Base-by-base conservation (phyloP, 331 rosid species). In the Malus hybrid region DNA sequence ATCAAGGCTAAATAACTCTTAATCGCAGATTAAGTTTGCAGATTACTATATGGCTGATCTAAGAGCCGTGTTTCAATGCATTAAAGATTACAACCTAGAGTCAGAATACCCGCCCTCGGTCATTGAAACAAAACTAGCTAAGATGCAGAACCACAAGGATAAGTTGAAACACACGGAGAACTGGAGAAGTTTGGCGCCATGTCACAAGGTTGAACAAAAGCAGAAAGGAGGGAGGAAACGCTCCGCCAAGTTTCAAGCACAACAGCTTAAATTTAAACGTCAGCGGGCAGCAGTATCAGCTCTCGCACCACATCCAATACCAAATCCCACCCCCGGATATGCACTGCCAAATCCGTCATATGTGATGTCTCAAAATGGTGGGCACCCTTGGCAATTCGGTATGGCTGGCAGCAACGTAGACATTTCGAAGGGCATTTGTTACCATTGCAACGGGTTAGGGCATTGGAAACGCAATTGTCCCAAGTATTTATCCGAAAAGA, bases 61-160 rank as follows among this genome's bases (percentile, higher is more conserved):
- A 55, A 32, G 13, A 73, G 46, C 58, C 3, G 83, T 74, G 48
- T 32, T 78, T 24, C 33, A 63, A 44, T 89, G 87, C 82, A 70
- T 89, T 39, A 71, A 60, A 50, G 88, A 82, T 29, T 68, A 76
- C 84, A 56, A 68, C 7, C 78, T 87, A 7, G 77, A 84, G 55
- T 77, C 84, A 4, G 72, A 20, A 32, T 66, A 75, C 80, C 69
- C 79, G 22, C 39, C 76, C 5, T 19, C 28, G 2, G 72, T 60
- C 39, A 71, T 87, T 63, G 33, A 55, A 6, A n/a, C 29, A 3
- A 86, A 82, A 65, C 78, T 85, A 61, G 6, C 2, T 18, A 19
- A 20, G 57, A 67, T 87, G 34, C 82, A 75, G 56, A 78, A 50
- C 68, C 48, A 70, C 22, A 82, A 76, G 80, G 69, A 26, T 6